Base-by-base conservation (phyloP, 1,284 basidiomycete genomes). In the Cutaneotrichosporon mucoides region DNA sequence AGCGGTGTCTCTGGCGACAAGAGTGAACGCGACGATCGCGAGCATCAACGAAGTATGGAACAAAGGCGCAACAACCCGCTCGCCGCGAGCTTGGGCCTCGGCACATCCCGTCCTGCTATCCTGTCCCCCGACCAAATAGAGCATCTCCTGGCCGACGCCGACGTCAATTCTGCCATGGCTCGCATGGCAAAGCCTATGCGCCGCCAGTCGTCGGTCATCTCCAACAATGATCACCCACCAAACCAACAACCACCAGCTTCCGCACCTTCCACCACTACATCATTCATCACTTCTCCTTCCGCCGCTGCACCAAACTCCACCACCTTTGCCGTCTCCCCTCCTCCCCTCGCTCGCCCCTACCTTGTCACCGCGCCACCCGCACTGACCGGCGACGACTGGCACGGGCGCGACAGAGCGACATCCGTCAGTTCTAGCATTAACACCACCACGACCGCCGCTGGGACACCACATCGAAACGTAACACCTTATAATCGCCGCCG, bases 321-420 rank as follows among this genome's bases (percentile, higher is more conserved):
- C 38, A 24, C 38, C 5, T 16, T 51, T 34, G 48, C n/a, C 36
- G 11, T 41, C 24, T 13, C 33, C 5, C 33, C 46, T 48, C 46
- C 46, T 9, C 34, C 34, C 36, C 46, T 36, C 13, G 34, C 46
- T 7, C 42, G 12, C 6, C 71, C 71, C 0, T 75, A 61, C 59
- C 67, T 73, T 35, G 71, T 70, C 5, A 70, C 73, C 4, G 73
- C 73, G 4, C 73, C 73, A 34, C 71, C 73, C 5, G 60, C 73
- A 33, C 58, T 73, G 7, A 73, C 67, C 4, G 57, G 45, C 40
- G 61, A 63, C 35, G 57, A 46, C 41, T 61, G 48, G 63, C 59
- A 48, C 4, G 50, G 55, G 12, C 66, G 69, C 9, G 56, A 60
- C 15, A 62, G 66, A 7, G 55, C 64, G 0, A 46, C 37, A 9